These are phyloP conservation scores for Pachysandra terminalis DNA, from an alignment of 164 flowering plant genomes.

Conservation along the genomic window DNA sequence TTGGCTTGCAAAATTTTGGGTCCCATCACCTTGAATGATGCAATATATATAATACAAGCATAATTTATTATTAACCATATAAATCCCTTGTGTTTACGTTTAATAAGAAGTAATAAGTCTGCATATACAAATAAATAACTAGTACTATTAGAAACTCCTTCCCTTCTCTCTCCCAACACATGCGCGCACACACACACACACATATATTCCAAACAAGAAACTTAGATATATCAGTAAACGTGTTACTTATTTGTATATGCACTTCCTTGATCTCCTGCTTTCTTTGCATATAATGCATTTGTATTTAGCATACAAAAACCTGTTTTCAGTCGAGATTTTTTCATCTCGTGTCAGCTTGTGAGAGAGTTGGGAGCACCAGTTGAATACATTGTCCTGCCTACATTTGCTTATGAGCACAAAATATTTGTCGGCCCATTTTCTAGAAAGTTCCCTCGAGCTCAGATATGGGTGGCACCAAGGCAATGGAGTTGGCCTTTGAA, in stretches of 20 bases:
- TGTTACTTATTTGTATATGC: background rate
- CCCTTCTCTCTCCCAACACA: too few relatives aligned
- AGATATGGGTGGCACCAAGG: constrained; percentile 95
- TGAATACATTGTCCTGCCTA: constrained; percentile 87
- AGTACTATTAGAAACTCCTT: too few relatives aligned
- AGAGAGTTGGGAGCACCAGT: constrained; percentile 90
- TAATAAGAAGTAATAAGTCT: too few relatives aligned
- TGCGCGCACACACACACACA: too few relatives aligned
- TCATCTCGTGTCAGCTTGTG: constrained; percentile 54
- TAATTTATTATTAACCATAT: too few relatives aligned
- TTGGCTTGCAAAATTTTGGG: too few relatives aligned
- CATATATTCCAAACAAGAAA: too few relatives aligned
- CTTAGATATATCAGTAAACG: too few relatives aligned
- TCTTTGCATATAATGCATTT: background rate
- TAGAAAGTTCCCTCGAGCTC: constrained; percentile 86
- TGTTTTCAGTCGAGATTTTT: constrained; percentile 4
- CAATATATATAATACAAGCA: too few relatives aligned
- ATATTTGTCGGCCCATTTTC: constrained; percentile 98
- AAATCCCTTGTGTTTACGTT: too few relatives aligned
- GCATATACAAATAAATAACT: too few relatives aligned
- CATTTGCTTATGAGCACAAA: constrained; percentile 98
- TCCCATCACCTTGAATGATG: too few relatives aligned
- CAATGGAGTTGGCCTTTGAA: constrained; percentile 99
- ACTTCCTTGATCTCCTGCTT: background rate
- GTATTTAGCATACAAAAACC: background rate